A percentile compares a stretch with the other conserved stretches of the same genome.
phyloP scores from a whole-genome alignment of 805 yeast species.

The Sporopachydermia lactativora region DNA sequence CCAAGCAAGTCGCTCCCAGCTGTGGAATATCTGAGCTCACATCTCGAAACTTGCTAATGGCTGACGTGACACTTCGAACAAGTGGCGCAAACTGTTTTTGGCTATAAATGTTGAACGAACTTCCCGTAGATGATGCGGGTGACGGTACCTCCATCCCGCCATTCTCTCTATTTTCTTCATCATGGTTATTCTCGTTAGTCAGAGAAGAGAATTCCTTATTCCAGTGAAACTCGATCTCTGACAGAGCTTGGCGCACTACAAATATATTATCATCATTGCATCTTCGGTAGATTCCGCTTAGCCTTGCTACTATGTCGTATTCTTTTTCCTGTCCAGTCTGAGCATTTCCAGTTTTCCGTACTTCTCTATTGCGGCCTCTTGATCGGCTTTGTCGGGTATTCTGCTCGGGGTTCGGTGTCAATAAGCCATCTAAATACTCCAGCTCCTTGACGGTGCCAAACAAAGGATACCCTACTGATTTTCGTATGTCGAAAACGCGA shows the following conservation, averaged over 20 bases:
- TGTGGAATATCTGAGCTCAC: slow-evolving; percentile 27
- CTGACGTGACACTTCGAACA: slow-evolving; percentile 15
- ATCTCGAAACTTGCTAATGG: slow-evolving; percentile 14
- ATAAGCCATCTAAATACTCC: not conserved
- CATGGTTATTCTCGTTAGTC: not conserved
- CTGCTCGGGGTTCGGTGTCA: slow-evolving; percentile 2
- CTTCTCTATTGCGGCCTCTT: not conserved
- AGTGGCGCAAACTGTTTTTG: slow-evolving; percentile 9
- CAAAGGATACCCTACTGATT: slow-evolving; percentile 14
- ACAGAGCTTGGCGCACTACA: slow-evolving; percentile 59
- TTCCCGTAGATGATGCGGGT: too few relatives aligned
- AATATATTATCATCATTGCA: slow-evolving; percentile 49
- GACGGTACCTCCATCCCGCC: too few relatives aligned
- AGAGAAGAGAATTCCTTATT: slow-evolving; percentile 10
- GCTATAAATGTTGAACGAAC: slow-evolving; percentile 9
- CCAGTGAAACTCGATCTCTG: slow-evolving; percentile 44
- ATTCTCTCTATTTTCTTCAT: too few relatives aligned
- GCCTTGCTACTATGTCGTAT: not conserved
- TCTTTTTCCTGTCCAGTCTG: not conserved
- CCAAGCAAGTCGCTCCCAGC: slow-evolving; percentile 54
- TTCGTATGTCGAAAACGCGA: slow-evolving; percentile 12
- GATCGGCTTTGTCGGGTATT: slow-evolving; percentile 3
- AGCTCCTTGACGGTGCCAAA: slow-evolving; percentile 7
- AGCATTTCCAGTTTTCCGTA: not conserved
- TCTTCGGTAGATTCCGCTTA: slow-evolving; percentile 32